Percentiles rank a stretch among this genome's conserved stretches.
Evolutionary conservation across 2,329 filamentous ascomycete genomes (phyloP).

Genomic region (Shiraia sp.): DNA sequence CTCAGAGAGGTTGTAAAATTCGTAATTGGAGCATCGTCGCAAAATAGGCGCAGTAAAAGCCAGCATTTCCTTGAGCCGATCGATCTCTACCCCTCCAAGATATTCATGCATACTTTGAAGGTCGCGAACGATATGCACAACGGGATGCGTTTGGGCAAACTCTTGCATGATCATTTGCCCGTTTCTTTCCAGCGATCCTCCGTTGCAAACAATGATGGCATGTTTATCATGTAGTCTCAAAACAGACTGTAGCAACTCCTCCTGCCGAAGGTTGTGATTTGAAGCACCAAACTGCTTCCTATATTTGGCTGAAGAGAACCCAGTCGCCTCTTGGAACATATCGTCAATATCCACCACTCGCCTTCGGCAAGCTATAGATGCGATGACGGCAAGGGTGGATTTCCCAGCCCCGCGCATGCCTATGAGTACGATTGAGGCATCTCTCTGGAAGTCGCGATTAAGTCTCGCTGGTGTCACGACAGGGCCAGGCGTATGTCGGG

Average conservation of each 20-base stretch:
- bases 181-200: slow-evolving; percentile 68
- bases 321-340: slow-evolving; percentile 67
- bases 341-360: slow-evolving; percentile 71
- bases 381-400: slow-evolving; percentile 75
- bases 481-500: slow-evolving; percentile 31
- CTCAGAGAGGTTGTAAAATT: slow-evolving; percentile 77
- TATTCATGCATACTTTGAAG: slow-evolving; percentile 66
- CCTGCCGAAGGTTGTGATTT: slow-evolving; percentile 67
- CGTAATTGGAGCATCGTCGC: slow-evolving; percentile 70
- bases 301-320: slow-evolving; percentile 65
- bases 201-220: slow-evolving; percentile 72
- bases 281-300: slow-evolving; percentile 64
- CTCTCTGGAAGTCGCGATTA: slow-evolving; percentile 54
- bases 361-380: slow-evolving; percentile 70
- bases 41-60: slow-evolving; percentile 62
- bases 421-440: slow-evolving; percentile 73
- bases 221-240: slow-evolving; percentile 62
- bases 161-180: slow-evolving; percentile 64
- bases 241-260: slow-evolving; percentile 63
- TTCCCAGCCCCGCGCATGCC: slow-evolving; percentile 77
- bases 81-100: slow-evolving; percentile 57
- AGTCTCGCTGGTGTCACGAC: slow-evolving; percentile 19
- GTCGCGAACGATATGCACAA: slow-evolving; percentile 72
- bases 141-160: slow-evolving; percentile 67
- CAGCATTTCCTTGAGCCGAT: slow-evolving; percentile 63